phyloP scores from a whole-genome alignment of 2,329 filamentous ascomycete genomes.

The Magnaporthiopsis rhizophila region DNA sequence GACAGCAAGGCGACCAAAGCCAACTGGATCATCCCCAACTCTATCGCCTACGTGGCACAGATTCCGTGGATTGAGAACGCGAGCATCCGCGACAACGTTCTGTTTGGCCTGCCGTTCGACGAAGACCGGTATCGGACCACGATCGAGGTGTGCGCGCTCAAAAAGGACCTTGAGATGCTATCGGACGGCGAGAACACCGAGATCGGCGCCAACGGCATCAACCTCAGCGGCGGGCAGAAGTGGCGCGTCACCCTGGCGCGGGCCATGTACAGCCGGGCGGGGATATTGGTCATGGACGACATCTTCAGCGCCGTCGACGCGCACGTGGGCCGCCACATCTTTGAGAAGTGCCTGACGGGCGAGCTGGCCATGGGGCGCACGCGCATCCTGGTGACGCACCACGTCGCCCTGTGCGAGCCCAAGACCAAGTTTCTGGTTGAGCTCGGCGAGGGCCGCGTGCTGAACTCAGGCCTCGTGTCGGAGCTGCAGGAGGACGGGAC shows the following conservation, averaged over 20 bases:
- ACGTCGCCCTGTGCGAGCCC: constrained; percentile 62
- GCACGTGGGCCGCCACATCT: constrained; percentile 71
- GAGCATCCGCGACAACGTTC: constrained; percentile 68
- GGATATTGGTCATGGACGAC: constrained; percentile 71
- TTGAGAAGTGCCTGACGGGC: constrained; percentile 66
- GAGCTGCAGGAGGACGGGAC: constrained; percentile 54
- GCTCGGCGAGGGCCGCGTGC: constrained; percentile 59
- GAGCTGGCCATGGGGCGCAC: constrained; percentile 63
- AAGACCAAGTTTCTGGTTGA: constrained; percentile 68
- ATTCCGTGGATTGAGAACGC: constrained; percentile 84
- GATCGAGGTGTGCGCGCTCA: constrained; percentile 62
- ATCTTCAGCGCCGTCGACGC: constrained; percentile 79
- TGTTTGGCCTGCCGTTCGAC: constrained; percentile 67
- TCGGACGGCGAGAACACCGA: constrained; percentile 71
- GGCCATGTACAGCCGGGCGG: constrained; percentile 70
- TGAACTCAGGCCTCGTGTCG: constrained; percentile 55
- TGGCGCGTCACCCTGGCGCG: constrained; percentile 76
- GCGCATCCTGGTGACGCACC: constrained; percentile 72
- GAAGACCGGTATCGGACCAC: constrained; percentile 63
- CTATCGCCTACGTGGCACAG: constrained; percentile 69
- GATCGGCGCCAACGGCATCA: constrained; percentile 78
- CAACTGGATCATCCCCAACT: constrained; percentile 62
- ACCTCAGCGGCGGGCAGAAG: constrained; percentile 74
- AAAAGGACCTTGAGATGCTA: constrained; percentile 69
- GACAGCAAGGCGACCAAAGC: constrained; percentile 53